Evolutionary conservation across 2,329 filamentous ascomycete genomes (phyloP), one percentile per base, ranked within the genome.

Genomic region (Cephalotrichum gorgonifer): DNA sequence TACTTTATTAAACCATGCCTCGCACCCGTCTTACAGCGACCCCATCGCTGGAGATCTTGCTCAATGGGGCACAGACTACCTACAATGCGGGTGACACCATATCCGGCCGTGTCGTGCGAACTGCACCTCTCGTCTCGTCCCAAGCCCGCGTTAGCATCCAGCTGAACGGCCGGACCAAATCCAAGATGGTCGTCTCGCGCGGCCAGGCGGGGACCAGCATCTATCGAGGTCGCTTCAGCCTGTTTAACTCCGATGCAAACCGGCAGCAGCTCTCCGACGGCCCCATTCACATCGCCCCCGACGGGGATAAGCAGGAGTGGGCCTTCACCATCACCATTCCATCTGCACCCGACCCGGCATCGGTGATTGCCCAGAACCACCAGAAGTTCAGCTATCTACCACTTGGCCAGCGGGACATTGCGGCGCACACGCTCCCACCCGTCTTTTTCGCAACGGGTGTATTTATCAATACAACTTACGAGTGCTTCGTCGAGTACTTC

Each of bases 401-500:
- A 3, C 39, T 54, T 0, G 28, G 38, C 3, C 14, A 44, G 1
- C 39, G 15, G 12, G 48, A 38, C 20, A 46, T 57, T 7, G 46
- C 51, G 1, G 41, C 47, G 1, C 50, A 53, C 23, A 30, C 51
- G 1, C 52, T 61, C 6, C 58, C 58, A 2, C 6, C 25, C 41
- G 38, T 44, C 12, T 48, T 50, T 8, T 38, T 33, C 30, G 38
- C 30, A 11, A 33, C 15, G 11, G 31, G 44, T 15, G 12, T 20
- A n/a, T 46, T 46, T 20, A n/a, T 46, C 8, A 38, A 28, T 25
- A 54, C 50, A 1, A 46, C 23, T 1, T 55, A 54, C n/a, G 55
- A 63, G 20, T 51, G 53, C 3, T 62, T 56, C 9, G 62, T 65
- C n/a, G 63, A 70, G 42, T 70, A 69, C 39, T 59, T 55, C 11